Evolutionary conservation across 305 asterid genomes (phyloP).

Genomic region (Solanum chacoense): DNA sequence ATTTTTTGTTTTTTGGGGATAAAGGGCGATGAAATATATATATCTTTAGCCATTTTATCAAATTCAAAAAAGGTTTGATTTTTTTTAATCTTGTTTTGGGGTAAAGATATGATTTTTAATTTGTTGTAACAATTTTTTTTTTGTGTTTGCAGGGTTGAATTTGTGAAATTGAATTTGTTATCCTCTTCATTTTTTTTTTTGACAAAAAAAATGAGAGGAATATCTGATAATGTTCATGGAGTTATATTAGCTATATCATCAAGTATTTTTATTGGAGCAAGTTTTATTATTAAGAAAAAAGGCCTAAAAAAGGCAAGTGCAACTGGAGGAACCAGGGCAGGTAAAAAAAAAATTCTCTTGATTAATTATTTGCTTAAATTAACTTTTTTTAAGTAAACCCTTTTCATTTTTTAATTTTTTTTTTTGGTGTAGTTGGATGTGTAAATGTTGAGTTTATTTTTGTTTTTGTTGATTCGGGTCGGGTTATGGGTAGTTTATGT

Average conservation of each 20-base stretch:
- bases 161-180: not conserved
- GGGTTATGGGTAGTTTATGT: not conserved
- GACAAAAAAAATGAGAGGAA: slow-evolving; percentile 42
- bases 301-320: slow-evolving; percentile 58
- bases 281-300: slow-evolving; percentile 71
- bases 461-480: not conserved
- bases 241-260: slow-evolving; percentile 62
- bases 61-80: not conserved
- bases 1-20: not conserved
- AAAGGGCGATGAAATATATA: not conserved
- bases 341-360: slow-evolving; percentile 12
- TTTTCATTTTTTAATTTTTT: not conserved
- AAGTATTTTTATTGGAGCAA: slow-evolving; percentile 69
- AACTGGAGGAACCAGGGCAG: slow-evolving; percentile 63
- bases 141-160: not conserved
- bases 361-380: not conserved
- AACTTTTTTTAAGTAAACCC: not conserved
- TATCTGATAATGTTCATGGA: slow-evolving; percentile 59
- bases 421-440: not conserved
- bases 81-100: not conserved
- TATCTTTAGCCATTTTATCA: not conserved
- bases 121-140: not conserved
- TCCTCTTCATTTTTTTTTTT: not conserved
- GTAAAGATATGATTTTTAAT: not conserved
- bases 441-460: not conserved